Evolutionary conservation across 2,329 filamentous ascomycete genomes (phyloP).

Genomic region (Chrysosporium keratinophilum): DNA sequence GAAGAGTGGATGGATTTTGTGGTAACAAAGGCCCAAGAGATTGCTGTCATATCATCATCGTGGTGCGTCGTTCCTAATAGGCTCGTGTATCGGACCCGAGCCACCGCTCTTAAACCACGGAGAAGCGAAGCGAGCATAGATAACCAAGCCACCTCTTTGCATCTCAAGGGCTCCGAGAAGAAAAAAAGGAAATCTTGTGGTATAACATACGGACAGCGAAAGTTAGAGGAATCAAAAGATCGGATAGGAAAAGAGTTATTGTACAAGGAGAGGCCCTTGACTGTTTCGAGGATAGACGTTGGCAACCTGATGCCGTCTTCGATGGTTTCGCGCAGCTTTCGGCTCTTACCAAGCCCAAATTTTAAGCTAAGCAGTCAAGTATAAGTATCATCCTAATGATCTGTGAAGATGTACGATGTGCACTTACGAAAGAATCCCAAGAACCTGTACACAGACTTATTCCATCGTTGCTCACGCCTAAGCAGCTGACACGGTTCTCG

Average conservation of each 20-base stretch:
- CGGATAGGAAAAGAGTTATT: conserved; percentile 1
- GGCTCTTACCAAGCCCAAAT: conserved; percentile 65
- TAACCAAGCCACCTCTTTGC: conserved; percentile 6
- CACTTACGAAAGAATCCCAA: conserved; percentile 93
- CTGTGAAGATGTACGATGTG: conserved; percentile 7
- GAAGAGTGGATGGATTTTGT: too few species aligned
- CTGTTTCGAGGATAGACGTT: conserved; percentile 2
- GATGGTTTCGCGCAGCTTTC: neutral
- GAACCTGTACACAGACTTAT: conserved; percentile 99
- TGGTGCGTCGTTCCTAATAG: conserved; percentile 2
- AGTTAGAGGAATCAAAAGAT: neutral
- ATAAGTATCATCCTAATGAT: conserved; percentile 3
- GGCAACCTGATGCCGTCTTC: neutral
- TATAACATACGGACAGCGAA: neutral
- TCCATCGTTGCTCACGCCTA: conserved; percentile 97
- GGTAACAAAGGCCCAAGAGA: neutral
- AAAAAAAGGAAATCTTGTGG: neutral
- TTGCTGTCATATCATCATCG: conserved; percentile 2
- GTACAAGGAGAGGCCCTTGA: conserved; percentile 9
- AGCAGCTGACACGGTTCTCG: conserved; percentile 96
- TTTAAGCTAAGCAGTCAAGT: conserved; percentile 53
- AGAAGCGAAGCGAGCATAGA: neutral
- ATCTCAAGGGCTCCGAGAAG: neutral
- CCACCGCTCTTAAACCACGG: neutral
- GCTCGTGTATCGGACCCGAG: neutral